These are phyloP conservation scores for Penicillium soppii DNA, from an alignment of 495 filamentous ascomycete species.

Conservation along the genomic window DNA sequence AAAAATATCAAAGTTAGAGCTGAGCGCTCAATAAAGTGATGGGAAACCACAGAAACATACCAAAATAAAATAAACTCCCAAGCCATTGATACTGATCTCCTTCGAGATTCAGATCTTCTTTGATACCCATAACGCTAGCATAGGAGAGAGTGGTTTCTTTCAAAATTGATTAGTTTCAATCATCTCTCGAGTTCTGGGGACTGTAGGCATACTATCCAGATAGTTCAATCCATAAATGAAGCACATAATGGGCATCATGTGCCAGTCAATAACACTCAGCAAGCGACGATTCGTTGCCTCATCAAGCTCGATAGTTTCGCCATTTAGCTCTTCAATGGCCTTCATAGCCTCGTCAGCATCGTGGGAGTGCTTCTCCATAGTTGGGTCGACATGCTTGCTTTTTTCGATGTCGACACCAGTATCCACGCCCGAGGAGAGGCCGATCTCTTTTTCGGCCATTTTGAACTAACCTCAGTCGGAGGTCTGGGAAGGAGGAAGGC, in stretches of 20 bases:
- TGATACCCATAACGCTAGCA: constrained; percentile 62
- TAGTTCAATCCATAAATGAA: constrained; percentile 64
- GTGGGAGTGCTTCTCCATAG: constrained; percentile 50
- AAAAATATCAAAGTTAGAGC: background rate
- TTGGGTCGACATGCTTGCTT: constrained; percentile 27
- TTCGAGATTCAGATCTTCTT: constrained; percentile 44
- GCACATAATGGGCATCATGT: constrained; percentile 64
- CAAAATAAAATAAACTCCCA: constrained; percentile 62
- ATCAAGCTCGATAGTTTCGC: constrained; percentile 51
- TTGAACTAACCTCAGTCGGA: background rate
- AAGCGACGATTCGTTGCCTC: constrained; percentile 55
- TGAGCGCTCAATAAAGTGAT: background rate
- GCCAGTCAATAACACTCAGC: constrained; percentile 56
- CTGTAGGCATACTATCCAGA: constrained; percentile 52
- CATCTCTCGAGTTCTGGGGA: too few relatives aligned
- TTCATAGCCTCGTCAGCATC: constrained; percentile 63
- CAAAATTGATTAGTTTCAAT: background rate
- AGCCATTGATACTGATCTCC: constrained; percentile 54
- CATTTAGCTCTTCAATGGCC: constrained; percentile 47
- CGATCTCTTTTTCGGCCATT: constrained; percentile 24
- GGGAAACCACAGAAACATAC: constrained; percentile 24
- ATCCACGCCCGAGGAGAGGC: constrained; percentile 23
- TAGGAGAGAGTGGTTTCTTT: constrained; percentile 62
- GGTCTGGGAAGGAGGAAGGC: too few relatives aligned
- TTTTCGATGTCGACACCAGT: constrained; percentile 27